A percentile compares a stretch with the other conserved stretches of the same genome.
These are phyloP conservation scores for Erodium moschatum DNA, from an alignment of 441 rosid genomes.

Conservation along the genomic window DNA sequence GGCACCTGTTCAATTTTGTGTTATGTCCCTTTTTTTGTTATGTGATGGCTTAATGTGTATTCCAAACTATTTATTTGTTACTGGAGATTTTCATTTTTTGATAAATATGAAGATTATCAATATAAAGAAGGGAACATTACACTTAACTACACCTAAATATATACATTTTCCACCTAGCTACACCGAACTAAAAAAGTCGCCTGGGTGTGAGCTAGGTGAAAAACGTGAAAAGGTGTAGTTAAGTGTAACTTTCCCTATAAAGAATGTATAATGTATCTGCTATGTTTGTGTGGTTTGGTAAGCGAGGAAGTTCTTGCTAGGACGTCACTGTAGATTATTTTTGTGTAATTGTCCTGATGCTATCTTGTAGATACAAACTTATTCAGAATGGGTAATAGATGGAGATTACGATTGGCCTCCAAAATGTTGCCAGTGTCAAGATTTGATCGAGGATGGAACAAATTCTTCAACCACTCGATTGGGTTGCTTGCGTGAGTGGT, in stretches of 20 bases:
- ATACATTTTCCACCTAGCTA: too few relatives aligned
- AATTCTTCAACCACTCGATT: conserved; percentile 70
- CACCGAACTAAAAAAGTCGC: too few relatives aligned
- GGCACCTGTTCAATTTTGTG: too few relatives aligned
- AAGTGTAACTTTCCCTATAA: too few relatives aligned
- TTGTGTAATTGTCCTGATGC: conserved; percentile 8
- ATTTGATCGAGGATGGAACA: conserved; percentile 53
- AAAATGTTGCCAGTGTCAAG: conserved; percentile 79
- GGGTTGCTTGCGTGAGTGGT: conserved; percentile 91
- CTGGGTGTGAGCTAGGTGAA: too few relatives aligned
- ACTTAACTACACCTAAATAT: too few relatives aligned
- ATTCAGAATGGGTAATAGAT: conserved; percentile 99
- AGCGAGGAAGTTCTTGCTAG: not conserved
- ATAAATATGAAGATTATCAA: not conserved
- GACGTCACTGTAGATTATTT: not conserved
- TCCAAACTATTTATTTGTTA: not conserved
- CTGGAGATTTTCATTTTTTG: not conserved
- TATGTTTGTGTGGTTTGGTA: not conserved
- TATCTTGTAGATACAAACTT: conserved; percentile 59
- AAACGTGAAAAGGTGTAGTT: too few relatives aligned
- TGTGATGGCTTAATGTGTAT: too few relatives aligned
- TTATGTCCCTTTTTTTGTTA: too few relatives aligned
- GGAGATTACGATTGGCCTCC: conserved; percentile 96
- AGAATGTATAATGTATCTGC: not conserved
- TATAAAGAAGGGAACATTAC: not conserved